These are phyloP conservation scores for Condylostoma magnum DNA, from an alignment of 169 alveolate genomes.

Conservation along the genomic window DNA sequence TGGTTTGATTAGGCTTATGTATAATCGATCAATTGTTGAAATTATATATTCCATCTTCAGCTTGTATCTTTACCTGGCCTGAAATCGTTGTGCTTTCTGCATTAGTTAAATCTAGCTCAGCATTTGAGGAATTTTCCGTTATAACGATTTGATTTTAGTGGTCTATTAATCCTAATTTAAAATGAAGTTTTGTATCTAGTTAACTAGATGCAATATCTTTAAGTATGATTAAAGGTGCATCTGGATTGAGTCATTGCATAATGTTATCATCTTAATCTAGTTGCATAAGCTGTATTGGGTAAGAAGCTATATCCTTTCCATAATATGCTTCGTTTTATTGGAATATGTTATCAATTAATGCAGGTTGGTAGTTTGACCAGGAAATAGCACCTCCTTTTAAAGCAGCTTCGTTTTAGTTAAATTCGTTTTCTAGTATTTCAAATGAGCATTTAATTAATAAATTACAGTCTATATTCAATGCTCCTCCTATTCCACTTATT, in stretches of 20 bases:
- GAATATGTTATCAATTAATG: neutral
- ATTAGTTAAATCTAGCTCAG: neutral
- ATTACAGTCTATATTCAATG: neutral
- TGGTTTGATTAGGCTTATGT: too few species aligned
- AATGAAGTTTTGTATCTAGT: neutral
- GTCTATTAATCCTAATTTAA: neutral
- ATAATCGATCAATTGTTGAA: too few species aligned
- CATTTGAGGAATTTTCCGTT: neutral
- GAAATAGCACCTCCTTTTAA: slow-evolving; percentile 29
- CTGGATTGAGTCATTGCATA: too few species aligned
- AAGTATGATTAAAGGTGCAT: too few species aligned
- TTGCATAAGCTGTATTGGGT: slow-evolving; percentile 6
- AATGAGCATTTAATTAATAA: neutral
- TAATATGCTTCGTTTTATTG: slow-evolving; percentile 26
- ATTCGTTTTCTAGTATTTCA: neutral
- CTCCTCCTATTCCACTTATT: neutral
- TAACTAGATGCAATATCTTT: too few species aligned
- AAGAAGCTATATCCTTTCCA: slow-evolving; percentile 32
- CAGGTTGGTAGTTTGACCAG: slow-evolving; percentile 9
- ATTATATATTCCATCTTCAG: neutral
- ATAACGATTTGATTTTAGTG: slow-evolving; percentile 9
- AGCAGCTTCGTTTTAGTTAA: neutral
- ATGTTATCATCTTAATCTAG: neutral
- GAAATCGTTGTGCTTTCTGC: neutral
- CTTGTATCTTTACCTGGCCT: neutral